These are phyloP conservation scores for Pestalotiopsis sp. DNA, from an alignment of 2,329 filamentous ascomycete species.

Conservation along the genomic window DNA sequence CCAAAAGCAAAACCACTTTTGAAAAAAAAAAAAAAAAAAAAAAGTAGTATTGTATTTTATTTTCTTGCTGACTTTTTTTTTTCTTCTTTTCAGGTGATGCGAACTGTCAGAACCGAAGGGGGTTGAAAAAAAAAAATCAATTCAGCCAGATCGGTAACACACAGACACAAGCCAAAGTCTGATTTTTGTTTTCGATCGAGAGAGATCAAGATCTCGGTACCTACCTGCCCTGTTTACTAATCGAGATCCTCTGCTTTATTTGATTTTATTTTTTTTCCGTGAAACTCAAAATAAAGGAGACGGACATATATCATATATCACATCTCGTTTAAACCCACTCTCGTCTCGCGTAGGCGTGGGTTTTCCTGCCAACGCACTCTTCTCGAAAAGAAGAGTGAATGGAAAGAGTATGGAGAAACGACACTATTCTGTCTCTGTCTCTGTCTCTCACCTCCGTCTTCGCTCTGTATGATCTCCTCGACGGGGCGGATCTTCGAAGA, in stretches of 20 bases:
- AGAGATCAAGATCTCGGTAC: not conserved
- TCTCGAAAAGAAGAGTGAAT: no score
- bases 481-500: not conserved
- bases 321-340: not conserved
- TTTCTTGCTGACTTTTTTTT: not conserved
- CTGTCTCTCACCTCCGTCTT: no score
- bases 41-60: not conserved
- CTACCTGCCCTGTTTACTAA: not conserved
- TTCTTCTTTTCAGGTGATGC: not conserved
- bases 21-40: not conserved
- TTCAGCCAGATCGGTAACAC: not conserved
- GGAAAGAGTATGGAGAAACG: no score
- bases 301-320: not conserved
- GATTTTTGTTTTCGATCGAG: not conserved
- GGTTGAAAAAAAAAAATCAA: not conserved
- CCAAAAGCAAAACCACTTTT: not conserved
- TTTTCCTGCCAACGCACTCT: no score
- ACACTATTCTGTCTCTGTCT: no score
- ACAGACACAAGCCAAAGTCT: not conserved
- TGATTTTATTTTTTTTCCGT: no score
- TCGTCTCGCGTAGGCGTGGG: not conserved
- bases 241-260: not conserved
- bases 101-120: not conserved
- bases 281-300: not conserved
- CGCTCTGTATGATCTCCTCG: not conserved